Conservation (phyloP, 2,329 filamentous ascomycete genomes). For the Neonectria coccinea region DNA sequence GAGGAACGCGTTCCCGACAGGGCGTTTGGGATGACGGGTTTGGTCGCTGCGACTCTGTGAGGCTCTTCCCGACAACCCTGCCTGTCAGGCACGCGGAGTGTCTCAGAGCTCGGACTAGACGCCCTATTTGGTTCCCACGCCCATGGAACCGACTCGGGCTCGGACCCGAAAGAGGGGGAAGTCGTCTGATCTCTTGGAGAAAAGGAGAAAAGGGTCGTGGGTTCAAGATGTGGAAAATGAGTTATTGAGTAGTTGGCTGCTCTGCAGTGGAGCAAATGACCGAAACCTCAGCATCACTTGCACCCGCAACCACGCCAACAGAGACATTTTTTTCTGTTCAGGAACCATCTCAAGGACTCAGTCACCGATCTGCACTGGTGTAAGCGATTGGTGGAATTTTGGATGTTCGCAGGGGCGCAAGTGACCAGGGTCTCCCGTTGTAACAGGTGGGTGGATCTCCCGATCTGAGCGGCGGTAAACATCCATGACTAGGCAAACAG, state of each 20-base stretch:
- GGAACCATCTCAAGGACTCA: not conserved
- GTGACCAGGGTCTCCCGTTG: conserved; percentile 23
- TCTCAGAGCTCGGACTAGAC: conserved; percentile 37
- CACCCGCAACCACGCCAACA: not conserved
- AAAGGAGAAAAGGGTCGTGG: not conserved
- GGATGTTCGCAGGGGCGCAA: conserved; percentile 28
- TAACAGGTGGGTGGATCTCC: conserved; percentile 43
- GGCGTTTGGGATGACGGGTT: conserved; percentile 10
- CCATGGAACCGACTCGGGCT: not conserved
- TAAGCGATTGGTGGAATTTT: conserved; percentile 42
- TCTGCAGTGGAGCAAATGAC: not conserved
- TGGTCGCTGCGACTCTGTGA: conserved; percentile 9
- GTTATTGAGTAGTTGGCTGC: not conserved
- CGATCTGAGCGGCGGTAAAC: conserved; percentile 22
- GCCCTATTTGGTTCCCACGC: conserved; percentile 28
- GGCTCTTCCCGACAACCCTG: conserved; percentile 29
- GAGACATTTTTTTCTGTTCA: not conserved
- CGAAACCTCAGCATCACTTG: not conserved
- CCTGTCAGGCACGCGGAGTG: conserved; percentile 31
- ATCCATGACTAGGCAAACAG: not conserved
- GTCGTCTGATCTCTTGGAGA: conserved; percentile 3
- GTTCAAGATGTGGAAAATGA: not conserved
- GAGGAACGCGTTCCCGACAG: not conserved
- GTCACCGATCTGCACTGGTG: conserved; percentile 1
- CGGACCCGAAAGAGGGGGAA: not conserved